Conservation (phyloP, 1,284 basidiomycete genomes). For the Ustilago nuda region DNA sequence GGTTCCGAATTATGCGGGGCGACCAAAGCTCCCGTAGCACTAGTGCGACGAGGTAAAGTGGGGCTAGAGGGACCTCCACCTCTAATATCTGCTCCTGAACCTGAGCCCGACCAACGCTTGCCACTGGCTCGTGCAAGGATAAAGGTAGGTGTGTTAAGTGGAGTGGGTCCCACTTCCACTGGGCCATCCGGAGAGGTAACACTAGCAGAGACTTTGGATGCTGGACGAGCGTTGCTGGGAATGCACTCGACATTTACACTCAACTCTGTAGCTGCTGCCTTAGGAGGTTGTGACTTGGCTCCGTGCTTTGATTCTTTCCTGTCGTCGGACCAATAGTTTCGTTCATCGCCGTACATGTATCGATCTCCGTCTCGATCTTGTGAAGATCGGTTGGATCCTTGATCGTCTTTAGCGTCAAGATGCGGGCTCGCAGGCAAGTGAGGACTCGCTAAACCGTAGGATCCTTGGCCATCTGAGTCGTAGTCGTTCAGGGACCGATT, state of each 20-base stretch:
- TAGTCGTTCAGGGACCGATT: constrained; percentile 48
- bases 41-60: constrained; percentile 53
- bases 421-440: constrained; percentile 51
- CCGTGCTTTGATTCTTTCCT: constrained; percentile 29
- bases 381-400: constrained; percentile 30
- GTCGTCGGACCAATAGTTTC: constrained; percentile 53
- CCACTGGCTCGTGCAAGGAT: constrained; percentile 52
- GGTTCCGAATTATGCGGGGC: constrained; percentile 61
- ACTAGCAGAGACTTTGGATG: constrained; percentile 13
- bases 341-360: constrained; percentile 52
- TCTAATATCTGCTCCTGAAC: constrained; percentile 31
- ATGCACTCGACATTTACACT: constrained; percentile 62
- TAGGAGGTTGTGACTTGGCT: constrained; percentile 31
- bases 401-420: constrained; percentile 38
- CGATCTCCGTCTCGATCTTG: constrained; percentile 50
- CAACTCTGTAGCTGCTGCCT: constrained; percentile 39
- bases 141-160: constrained; percentile 66
- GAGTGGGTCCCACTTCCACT: constrained; percentile 60
- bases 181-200: constrained; percentile 36
- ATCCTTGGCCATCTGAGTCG: constrained; percentile 49
- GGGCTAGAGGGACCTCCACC: constrained; percentile 50
- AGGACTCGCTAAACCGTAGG: constrained; percentile 46
- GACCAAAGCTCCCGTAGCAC: constrained; percentile 62
- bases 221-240: constrained; percentile 51
- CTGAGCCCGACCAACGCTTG: constrained; percentile 44